Evolutionary conservation across 345 rosid genomes (phyloP).

Genomic region (Gossypium stocksii): DNA sequence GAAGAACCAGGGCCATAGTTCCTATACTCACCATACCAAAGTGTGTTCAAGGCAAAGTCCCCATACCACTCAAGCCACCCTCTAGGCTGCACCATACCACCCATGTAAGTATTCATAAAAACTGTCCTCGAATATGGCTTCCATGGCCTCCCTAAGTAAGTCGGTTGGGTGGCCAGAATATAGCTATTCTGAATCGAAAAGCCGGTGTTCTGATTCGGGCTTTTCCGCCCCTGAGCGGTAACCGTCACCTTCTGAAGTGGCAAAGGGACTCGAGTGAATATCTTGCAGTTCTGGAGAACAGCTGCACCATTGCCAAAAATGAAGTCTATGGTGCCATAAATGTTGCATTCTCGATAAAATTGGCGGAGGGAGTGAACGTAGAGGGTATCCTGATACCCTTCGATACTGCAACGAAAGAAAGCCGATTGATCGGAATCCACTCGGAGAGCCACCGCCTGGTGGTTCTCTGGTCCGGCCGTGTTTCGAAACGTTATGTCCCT

Average conservation of each 20-base stretch:
- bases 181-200: slow-evolving; percentile 62
- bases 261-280: slow-evolving; percentile 54
- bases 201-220: slow-evolving; percentile 67
- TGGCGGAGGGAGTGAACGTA: slow-evolving; percentile 83
- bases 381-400: slow-evolving; percentile 85
- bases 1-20: slow-evolving; percentile 65
- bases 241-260: slow-evolving; percentile 68
- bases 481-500: slow-evolving; percentile 77
- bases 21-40: slow-evolving; percentile 79
- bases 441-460: slow-evolving; percentile 78
- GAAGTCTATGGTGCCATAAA: slow-evolving; percentile 83
- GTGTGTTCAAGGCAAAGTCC: slow-evolving; percentile 51
- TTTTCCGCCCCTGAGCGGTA: slow-evolving; percentile 80
- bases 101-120: slow-evolving; percentile 65
- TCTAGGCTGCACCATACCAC: slow-evolving; percentile 58
- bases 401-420: slow-evolving; percentile 70
- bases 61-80: slow-evolving; percentile 93
- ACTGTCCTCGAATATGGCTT: slow-evolving; percentile 82
- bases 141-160: slow-evolving; percentile 91
- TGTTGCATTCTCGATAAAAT: slow-evolving; percentile 73
- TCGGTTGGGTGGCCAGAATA: slow-evolving; percentile 56
- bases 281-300: slow-evolving; percentile 70
- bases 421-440: slow-evolving; percentile 77
- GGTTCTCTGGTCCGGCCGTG: slow-evolving; percentile 69
- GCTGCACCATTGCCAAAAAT: slow-evolving; percentile 88